These are phyloP conservation scores for Pythium insidiosum DNA, from an alignment of 352 stramenopile species.

Conservation along the genomic window DNA sequence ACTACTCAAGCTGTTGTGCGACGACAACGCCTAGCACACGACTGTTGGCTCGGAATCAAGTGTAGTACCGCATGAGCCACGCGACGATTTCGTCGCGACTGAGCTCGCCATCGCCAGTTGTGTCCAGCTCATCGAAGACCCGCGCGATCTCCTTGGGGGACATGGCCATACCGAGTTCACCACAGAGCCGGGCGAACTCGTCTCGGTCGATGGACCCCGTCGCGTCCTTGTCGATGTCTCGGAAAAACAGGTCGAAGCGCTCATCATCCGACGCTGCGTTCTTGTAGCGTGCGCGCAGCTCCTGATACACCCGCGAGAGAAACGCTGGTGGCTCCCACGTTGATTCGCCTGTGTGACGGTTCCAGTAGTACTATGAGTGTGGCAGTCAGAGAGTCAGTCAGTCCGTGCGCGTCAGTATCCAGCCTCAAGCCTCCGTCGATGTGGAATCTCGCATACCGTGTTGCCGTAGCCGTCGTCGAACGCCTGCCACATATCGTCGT, in stretches of 20 bases:
- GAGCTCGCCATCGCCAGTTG: conserved; percentile 47
- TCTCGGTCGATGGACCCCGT: conserved; percentile 54
- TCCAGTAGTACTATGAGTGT: conserved; percentile 81
- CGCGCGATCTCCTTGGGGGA: conserved; percentile 42
- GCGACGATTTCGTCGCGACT: conserved; percentile 47
- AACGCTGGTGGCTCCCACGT: conserved; percentile 52
- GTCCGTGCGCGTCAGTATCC: no score
- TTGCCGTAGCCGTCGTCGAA: conserved; percentile 58
- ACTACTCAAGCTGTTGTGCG: conserved; percentile 50
- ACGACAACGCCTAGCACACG: conserved; percentile 24
- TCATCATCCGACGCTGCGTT: conserved; percentile 40
- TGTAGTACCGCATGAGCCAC: conserved; percentile 32
- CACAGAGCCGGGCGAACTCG: conserved; percentile 57
- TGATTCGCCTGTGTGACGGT: conserved; percentile 50
- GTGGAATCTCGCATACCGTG: conserved; percentile 39
- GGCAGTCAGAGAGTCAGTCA: no score
- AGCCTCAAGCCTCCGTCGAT: no score
- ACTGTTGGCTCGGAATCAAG: conserved; percentile 3
- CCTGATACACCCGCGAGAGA: conserved; percentile 42
- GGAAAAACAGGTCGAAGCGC: conserved; percentile 57
- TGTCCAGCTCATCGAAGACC: conserved; percentile 55
- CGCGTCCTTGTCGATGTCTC: conserved; percentile 48
- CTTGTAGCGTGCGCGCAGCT: conserved; percentile 43
- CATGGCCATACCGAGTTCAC: conserved; percentile 58
- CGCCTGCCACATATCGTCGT: conserved; percentile 35